Evolutionary conservation across 2,329 filamentous ascomycete genomes (phyloP).

Genomic region (Arthrinium phaeospermum): DNA sequence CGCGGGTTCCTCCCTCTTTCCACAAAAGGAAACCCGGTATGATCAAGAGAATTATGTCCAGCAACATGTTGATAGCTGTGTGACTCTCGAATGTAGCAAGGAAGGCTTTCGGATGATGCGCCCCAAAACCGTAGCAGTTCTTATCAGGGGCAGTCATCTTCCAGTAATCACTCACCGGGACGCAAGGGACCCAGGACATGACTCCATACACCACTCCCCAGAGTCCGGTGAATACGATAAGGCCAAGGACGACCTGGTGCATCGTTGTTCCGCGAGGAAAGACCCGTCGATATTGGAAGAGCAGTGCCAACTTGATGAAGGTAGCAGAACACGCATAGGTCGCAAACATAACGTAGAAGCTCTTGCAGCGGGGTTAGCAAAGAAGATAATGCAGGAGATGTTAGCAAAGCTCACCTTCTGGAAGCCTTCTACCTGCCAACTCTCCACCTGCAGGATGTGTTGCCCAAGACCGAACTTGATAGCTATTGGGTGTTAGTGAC

Average conservation of each 20-base stretch:
- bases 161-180: slow-evolving; percentile 33
- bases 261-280: slow-evolving; percentile 29
- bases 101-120: slow-evolving; percentile 24
- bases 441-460: slow-evolving; percentile 28
- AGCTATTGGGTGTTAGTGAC: slow-evolving; percentile 19
- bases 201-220: slow-evolving; percentile 34
- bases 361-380: slow-evolving; percentile 22
- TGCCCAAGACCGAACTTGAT: slow-evolving; percentile 29
- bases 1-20: slow-evolving; percentile 19
- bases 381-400: too few species aligned
- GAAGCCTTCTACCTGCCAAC: slow-evolving; percentile 24
- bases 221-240: slow-evolving; percentile 35
- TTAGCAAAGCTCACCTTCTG: slow-evolving; percentile 25
- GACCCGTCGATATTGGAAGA: slow-evolving; percentile 36
- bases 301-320: slow-evolving; percentile 35
- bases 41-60: slow-evolving; percentile 30
- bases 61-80: slow-evolving; percentile 28
- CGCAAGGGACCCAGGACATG: slow-evolving; percentile 35
- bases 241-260: slow-evolving; percentile 26
- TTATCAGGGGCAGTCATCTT: background rate
- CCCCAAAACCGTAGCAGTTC: slow-evolving; percentile 32
- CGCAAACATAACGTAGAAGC: slow-evolving; percentile 33
- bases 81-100: slow-evolving; percentile 29
- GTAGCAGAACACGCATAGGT: slow-evolving; percentile 32
- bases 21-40: slow-evolving; percentile 31